phyloP scores from a whole-genome alignment of 2,329 filamentous ascomycete genomes.

The Calonectria fujianensis region DNA sequence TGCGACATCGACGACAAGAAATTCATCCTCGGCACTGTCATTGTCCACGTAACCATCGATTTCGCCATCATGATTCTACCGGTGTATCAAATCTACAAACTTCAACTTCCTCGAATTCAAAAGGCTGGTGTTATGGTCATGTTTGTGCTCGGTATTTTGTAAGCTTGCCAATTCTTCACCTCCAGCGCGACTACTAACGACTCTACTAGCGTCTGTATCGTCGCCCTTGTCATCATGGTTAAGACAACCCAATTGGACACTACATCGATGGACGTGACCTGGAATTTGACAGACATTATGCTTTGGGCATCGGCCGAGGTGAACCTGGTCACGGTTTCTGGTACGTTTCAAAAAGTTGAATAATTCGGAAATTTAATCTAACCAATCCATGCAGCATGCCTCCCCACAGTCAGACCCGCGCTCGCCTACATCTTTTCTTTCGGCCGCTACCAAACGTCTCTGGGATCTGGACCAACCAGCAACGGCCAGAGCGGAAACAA shows the following conservation, averaged over 20 bases:
- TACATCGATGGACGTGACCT: conserved; percentile 45
- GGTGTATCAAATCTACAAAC: conserved; percentile 55
- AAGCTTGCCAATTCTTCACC: conserved; percentile 35
- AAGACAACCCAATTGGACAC: conserved; percentile 44
- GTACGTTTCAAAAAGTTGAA: conserved; percentile 29
- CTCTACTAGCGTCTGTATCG: conserved; percentile 46
- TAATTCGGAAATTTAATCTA: fast-evolving
- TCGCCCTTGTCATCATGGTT: conserved; percentile 49
- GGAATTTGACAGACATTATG: conserved; percentile 49
- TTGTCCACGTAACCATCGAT: conserved; percentile 58
- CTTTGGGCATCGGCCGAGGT: conserved; percentile 53
- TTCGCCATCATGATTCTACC: conserved; percentile 57
- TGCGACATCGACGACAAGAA: conserved; percentile 54
- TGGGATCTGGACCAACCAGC: conserved; percentile 45
- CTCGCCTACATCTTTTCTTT: conserved; percentile 48
- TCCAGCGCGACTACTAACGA: background rate
- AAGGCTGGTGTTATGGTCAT: conserved; percentile 55
- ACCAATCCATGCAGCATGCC: conserved; percentile 41
- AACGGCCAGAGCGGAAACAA: conserved; percentile 49
- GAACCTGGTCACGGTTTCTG: conserved; percentile 52
- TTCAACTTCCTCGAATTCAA: conserved; percentile 54
- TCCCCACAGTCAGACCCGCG: conserved; percentile 50
- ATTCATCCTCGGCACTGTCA: conserved; percentile 59
- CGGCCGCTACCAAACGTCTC: conserved; percentile 35
- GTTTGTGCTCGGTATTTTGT: conserved; percentile 58